Conservation (phyloP, 208 protist species). For the Tetramitus jugosus region DNA sequence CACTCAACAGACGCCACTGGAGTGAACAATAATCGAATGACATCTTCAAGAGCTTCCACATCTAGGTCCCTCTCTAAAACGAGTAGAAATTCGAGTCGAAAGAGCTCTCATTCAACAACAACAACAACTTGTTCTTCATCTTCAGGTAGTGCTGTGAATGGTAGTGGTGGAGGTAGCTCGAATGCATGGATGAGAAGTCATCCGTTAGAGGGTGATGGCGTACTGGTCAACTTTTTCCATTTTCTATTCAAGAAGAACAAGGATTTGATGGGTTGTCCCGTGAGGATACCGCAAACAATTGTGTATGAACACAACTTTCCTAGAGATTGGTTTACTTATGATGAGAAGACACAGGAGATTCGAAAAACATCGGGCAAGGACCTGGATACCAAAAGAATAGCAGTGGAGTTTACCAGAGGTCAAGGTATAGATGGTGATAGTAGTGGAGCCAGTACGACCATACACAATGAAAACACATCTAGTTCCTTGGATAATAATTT, state of each 20-base stretch:
- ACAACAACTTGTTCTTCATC: no score
- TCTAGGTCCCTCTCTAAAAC: no score
- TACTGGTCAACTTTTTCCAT: slow-evolving; percentile 61
- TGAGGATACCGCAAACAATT: slow-evolving; percentile 67
- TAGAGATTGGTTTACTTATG: slow-evolving; percentile 61
- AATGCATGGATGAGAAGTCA: neutral
- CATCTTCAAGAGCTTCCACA: no score
- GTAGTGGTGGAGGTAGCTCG: neutral
- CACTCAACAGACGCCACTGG: no score
- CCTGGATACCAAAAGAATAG: slow-evolving; percentile 62
- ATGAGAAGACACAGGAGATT: slow-evolving; percentile 58
- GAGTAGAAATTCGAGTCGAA: no score
- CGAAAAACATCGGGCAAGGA: slow-evolving; percentile 69
- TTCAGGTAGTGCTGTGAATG: neutral
- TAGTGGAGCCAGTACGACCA: no score
- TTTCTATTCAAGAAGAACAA: slow-evolving; percentile 70
- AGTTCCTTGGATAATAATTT: no score
- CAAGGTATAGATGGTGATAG: no score
- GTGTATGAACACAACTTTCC: slow-evolving; percentile 78
- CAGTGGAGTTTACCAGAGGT: slow-evolving; percentile 51
- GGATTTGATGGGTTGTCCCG: slow-evolving; percentile 38
- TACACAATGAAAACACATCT: no score
- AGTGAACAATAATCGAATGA: no score
- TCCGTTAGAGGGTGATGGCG: slow-evolving; percentile 42
- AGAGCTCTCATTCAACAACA: no score